Conservation (phyloP, 2,329 filamentous ascomycete species). For the Penicillium sp. region DNA sequence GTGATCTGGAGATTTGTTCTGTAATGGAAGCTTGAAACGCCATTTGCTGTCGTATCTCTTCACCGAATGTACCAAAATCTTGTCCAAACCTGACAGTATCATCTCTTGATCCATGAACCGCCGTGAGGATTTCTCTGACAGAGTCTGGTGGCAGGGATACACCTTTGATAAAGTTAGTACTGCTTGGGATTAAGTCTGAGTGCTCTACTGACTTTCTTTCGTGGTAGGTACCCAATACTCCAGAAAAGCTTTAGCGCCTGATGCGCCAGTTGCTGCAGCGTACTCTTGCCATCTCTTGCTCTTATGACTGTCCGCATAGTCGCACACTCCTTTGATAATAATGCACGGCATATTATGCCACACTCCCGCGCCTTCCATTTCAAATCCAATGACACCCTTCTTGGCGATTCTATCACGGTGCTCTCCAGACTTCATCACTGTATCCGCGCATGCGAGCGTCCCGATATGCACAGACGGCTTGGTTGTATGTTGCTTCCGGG, state of each 20-base stretch:
- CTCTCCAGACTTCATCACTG: neutral
- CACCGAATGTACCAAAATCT: neutral
- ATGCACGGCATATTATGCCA: neutral
- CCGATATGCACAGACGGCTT: neutral
- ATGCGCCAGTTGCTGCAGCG: neutral
- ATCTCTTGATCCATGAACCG: neutral
- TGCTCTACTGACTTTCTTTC: too few species aligned
- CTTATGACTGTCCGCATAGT: neutral
- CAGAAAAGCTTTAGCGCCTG: neutral
- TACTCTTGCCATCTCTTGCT: neutral
- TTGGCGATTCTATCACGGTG: neutral
- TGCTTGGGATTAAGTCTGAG: too few species aligned
- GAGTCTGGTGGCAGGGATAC: neutral
- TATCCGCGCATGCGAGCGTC: neutral
- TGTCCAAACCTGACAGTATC: neutral
- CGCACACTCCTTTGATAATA: neutral
- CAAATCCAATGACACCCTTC: neutral
- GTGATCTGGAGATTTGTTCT: neutral
- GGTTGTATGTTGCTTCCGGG: neutral
- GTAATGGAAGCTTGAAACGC: neutral
- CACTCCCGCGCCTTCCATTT: neutral
- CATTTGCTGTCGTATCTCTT: neutral
- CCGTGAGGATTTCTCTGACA: neutral
- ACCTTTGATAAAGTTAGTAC: neutral
- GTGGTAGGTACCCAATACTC: neutral